Base-by-base conservation (phyloP, 2,329 filamentous ascomycete species). In the Colletotrichum endophyticum region DNA sequence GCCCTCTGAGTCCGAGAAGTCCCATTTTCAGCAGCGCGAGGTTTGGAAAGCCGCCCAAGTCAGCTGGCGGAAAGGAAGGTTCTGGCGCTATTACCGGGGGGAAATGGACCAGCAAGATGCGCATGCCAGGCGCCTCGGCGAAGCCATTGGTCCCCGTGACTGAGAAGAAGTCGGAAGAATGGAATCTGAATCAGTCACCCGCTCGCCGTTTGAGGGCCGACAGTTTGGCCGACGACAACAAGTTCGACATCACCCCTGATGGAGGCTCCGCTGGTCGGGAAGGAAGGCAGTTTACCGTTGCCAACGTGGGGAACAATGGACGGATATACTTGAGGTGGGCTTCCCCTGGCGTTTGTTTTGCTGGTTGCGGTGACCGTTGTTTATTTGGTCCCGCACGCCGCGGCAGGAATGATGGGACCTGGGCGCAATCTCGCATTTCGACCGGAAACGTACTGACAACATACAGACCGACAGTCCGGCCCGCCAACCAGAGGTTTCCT, bases 271-370 rank as follows among this genome's bases (percentile, higher is more conserved):
- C 88, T 71, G 90, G 91, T 39, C 89, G 93, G 76, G 92, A 93
- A 82, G 93, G 92, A 66, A 91, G 93, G 71, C 92, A 95, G 81
- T 96, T 96, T 83, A 93, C 94, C 3, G 95, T 96, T 71, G 92
- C 93, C 67, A 96, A 96, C 84, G 94, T 96, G 76, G 94, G 94
- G 28, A 95, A 95, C 82, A 95, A 96, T 85, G 95, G 95, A 53
- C 92, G 93, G 82, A 95, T 96, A 84, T 96, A 95, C 84, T 84
- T 96, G 79, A 94, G 94, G 94, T 96, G 92, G 82, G 91, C 76
- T 39, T 39, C 53, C 22, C 34, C 16, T 36, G 30, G 25, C 30
- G 53, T 59, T 39, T 72, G 72, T 30, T 63, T 32, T 27, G 36
- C 36, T 64, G 57, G 25, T 36, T 76, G 64, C 74, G 66, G 71